Conservation (phyloP, 306 rosid species). For the Acacia crassicarpa region DNA sequence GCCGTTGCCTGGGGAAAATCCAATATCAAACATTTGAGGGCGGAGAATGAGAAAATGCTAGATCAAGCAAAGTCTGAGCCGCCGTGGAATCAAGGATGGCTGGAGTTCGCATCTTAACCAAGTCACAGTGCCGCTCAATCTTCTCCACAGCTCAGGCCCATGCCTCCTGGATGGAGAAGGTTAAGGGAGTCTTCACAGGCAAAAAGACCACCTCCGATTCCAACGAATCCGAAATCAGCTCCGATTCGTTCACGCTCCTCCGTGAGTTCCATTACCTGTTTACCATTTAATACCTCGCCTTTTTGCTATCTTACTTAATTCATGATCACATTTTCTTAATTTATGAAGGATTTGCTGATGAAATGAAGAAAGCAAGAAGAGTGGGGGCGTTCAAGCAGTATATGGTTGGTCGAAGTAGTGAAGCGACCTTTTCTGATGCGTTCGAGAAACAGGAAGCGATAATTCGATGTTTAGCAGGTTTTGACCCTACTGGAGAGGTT, state of each 20-base stretch:
- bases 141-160: conserved; percentile 60
- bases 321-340: not conserved
- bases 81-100: conserved; percentile 36
- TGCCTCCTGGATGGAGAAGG: conserved; percentile 72
- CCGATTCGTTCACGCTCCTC: conserved; percentile 64
- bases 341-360: conserved; percentile 65
- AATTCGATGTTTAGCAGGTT: conserved; percentile 64
- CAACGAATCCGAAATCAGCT: conserved; percentile 34
- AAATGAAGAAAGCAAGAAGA: conserved; percentile 70
- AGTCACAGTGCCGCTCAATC: conserved; percentile 52
- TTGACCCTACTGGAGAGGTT: conserved; percentile 86
- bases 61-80: not conserved
- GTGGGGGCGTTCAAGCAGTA: conserved; percentile 67
- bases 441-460: conserved; percentile 74
- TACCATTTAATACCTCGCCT: not conserved
- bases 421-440: conserved; percentile 63
- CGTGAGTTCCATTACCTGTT: conserved; percentile 42
- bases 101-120: conserved; percentile 43
- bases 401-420: conserved; percentile 87
- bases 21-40: not conserved
- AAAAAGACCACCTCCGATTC: conserved; percentile 32
- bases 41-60: not conserved
- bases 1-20: not conserved
- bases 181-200: conserved; percentile 79
- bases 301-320: not conserved